Base-by-base conservation (phyloP, 228 moss, liverwort and hornwort genomes). In the Sphagnum magellanicum region DNA sequence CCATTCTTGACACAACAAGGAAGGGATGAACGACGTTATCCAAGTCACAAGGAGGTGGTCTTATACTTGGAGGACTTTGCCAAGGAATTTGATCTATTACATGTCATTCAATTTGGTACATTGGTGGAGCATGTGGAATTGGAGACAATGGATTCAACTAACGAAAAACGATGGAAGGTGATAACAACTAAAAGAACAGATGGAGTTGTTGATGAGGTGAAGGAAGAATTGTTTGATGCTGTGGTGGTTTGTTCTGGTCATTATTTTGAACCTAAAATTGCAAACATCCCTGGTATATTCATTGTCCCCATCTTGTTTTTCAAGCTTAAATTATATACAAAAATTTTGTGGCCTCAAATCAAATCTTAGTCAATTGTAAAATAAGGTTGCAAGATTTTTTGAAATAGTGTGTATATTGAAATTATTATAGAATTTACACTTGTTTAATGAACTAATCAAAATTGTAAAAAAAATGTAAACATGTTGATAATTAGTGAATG, bases 161-260 rank as follows among this genome's bases (percentile, higher is more conserved):
- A 5, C 5, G 15, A 61, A 0, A 53, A 8, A 9, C 17, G 51
- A n/a, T 81, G 81, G 84, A 66, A 71, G 16, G 73, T 81, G 8
- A 64, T 68, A 12, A 59, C 60, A 52, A 66, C 53, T 49, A 67
- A 71, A 6, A 10, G 9, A 58, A 46, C 46, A 67, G 46, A 46
- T 10, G 52, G 57, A 5, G 11, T 16, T 7, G 50, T 10, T 15
- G 50, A 52, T 16, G 12, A 6, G 10, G 14, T 13, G 48, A 47
- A 10, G 47, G 46, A 68, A 52, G 77, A 78, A 52, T 52, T 81
- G 52, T 85, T 78, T 16, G 84, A 85, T 46, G 81, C 76, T n/a
- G 78, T 85, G 4, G 84, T 85, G 8, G 71, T 85, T 59, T 81
- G 84, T 71, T 73, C 66, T 66, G 84, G 84, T 50, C 84, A 85